Evolutionary conservation across 139 green algal genomes (phyloP), one percentile per base, ranked within the genome.

Genomic region (Nannochloris sp.): DNA sequence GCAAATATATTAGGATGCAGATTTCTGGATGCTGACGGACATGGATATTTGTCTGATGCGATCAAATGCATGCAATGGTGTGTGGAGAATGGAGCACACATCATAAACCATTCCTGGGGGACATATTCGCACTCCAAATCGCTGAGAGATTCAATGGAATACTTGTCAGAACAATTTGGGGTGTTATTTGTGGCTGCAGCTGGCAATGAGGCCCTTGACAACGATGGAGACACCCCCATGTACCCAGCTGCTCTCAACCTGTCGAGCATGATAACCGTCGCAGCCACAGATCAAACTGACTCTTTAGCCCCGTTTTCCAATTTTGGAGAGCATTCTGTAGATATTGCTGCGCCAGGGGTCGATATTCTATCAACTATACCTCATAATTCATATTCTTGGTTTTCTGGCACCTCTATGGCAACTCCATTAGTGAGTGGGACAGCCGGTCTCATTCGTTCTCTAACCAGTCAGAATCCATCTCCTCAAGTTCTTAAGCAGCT

Each of bases 401-500:
- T 44, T 10, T 57, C 56, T 12, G 72, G 72, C 10, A 78, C 72
- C 24, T 75, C 66, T n/a, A 79, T 79, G 72, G 68, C 72, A 2
- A 57, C 62, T 27, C 78, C 77, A 10, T 60, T 60, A 10, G 78
- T 90, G 1, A 73, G 77, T 2, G 81, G 75, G 1, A 68, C 75
- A 2, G 78, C 80, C 0, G 75, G 75, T 6, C 69, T 92, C 50
- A 61, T 88, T 5, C 36, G 55, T 14, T 57, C 62, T 14, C 24
- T 40, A 23, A 65, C 68, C 4, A 53, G 37, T 11, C 50, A 60
- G 8, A 59, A 27, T 21, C 40, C 70, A n/a, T 65, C 24, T 18
- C 63, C 68, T 23, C 27, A 21, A 19, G 10, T 64, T 37, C 57
- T 74, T 9, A 40, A 43, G 21, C 15, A 37, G 14, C 27, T 66